phyloP scores from a whole-genome alignment of 306 rosid species.

The Rosa chinensis region DNA sequence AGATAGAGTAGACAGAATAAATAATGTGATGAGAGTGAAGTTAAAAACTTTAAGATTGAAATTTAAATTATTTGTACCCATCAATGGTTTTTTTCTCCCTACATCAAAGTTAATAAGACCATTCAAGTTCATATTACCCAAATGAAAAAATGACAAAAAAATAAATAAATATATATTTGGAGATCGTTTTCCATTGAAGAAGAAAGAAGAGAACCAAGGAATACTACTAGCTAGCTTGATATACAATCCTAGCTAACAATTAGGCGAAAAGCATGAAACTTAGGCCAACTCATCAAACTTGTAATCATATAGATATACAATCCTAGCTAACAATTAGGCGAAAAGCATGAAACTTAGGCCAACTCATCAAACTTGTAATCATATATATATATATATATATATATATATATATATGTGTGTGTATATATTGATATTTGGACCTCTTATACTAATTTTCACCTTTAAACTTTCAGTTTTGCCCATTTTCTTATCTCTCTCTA shows the following conservation, averaged over 20 bases:
- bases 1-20: background rate
- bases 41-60: background rate
- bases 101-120: background rate
- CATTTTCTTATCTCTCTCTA: too few relatives aligned
- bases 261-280: background rate
- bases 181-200: background rate
- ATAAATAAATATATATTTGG: background rate
- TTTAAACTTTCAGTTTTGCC: too few relatives aligned
- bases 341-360: constrained; percentile 2
- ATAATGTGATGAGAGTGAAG: too few relatives aligned
- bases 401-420: background rate
- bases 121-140: background rate
- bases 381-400: background rate
- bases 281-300: constrained; percentile 10
- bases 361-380: constrained; percentile 13
- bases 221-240: background rate
- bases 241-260: background rate
- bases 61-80: background rate
- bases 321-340: background rate
- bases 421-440: too few relatives aligned
- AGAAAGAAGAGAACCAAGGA: background rate
- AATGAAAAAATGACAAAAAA: background rate
- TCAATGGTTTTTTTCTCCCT: background rate
- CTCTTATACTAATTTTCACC: too few relatives aligned
- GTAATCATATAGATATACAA: constrained; percentile 7